Conservation (phyloP, 768 basidiomycete genomes). For the Rhodotorula graminis region DNA sequence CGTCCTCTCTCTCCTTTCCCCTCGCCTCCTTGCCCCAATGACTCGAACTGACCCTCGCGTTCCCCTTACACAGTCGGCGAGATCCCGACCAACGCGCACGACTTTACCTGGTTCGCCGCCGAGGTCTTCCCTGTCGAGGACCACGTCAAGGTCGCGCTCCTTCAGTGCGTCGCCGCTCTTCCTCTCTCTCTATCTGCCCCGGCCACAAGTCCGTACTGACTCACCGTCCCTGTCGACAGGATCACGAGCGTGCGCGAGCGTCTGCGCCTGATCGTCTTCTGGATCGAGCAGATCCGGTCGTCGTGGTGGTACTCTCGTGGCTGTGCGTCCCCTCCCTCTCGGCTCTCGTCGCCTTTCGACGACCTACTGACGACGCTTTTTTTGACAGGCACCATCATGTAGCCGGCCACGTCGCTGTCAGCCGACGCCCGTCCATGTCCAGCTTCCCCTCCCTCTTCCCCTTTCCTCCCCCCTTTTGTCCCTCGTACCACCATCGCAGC, state of each 20-base stretch:
- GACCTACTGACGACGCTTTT: neutral
- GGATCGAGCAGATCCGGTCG: constrained; percentile 75
- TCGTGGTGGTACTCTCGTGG: constrained; percentile 53
- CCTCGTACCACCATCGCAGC: neutral
- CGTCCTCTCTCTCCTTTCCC: constrained; percentile 36
- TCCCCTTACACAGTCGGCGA: constrained; percentile 27
- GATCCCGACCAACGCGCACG: constrained; percentile 38
- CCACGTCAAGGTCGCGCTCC: constrained; percentile 80
- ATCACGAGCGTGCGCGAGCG: constrained; percentile 58
- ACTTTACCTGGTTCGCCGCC: constrained; percentile 42
- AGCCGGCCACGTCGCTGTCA: neutral
- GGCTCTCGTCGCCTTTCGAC: neutral
- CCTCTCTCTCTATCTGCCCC: too few species aligned
- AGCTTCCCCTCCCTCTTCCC: too few species aligned
- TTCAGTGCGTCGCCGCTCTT: constrained; percentile 54
- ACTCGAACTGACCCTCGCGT: neutral
- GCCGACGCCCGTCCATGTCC: neutral
- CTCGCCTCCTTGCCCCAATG: neutral
- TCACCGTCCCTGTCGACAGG: constrained; percentile 59
- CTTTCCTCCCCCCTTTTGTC: neutral
- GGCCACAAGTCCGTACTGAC: too few species aligned
- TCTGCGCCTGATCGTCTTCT: constrained; percentile 78
- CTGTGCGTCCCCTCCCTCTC: constrained; percentile 10
- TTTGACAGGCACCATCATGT: constrained; percentile 21
- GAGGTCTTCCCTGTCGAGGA: constrained; percentile 88